phyloP scores from a whole-genome alignment of 1,284 basidiomycete genomes.

The Trichosporon coremiiforme region DNA sequence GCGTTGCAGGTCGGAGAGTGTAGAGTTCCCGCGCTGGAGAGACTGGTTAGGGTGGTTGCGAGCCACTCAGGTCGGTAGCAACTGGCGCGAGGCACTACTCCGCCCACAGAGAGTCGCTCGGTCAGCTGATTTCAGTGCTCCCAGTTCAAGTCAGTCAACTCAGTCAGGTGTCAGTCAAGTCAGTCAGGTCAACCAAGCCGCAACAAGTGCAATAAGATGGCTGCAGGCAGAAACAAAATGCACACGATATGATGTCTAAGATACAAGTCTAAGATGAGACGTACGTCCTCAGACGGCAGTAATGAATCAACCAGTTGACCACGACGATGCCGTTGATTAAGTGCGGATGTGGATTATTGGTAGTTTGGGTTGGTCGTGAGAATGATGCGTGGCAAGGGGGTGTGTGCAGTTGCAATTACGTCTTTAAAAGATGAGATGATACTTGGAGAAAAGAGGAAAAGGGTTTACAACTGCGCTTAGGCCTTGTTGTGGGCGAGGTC shows the following conservation, averaged over 20 bases:
- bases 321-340: neutral
- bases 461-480: neutral
- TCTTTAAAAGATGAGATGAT: neutral
- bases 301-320: conserved; percentile 12
- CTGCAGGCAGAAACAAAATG: conserved; percentile 27
- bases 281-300: conserved; percentile 14
- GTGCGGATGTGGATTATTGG: conserved; percentile 24
- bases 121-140: too few relatives aligned
- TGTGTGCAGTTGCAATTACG: neutral
- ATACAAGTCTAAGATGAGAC: conserved; percentile 17
- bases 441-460: neutral
- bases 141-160: neutral
- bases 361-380: too few relatives aligned
- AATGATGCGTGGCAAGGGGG: neutral
- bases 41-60: too few relatives aligned
- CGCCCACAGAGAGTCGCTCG: too few relatives aligned
- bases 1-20: too few relatives aligned
- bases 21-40: too few relatives aligned
- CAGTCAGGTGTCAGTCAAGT: neutral
- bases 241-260: conserved; percentile 18
- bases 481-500: conserved; percentile 16
- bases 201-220: conserved; percentile 25
- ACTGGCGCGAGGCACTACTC: too few relatives aligned
- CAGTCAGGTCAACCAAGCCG: too few relatives aligned
- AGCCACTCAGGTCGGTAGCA: too few relatives aligned